Conservation (phyloP, 306 rosid species). For the Casuarina glauca region DNA sequence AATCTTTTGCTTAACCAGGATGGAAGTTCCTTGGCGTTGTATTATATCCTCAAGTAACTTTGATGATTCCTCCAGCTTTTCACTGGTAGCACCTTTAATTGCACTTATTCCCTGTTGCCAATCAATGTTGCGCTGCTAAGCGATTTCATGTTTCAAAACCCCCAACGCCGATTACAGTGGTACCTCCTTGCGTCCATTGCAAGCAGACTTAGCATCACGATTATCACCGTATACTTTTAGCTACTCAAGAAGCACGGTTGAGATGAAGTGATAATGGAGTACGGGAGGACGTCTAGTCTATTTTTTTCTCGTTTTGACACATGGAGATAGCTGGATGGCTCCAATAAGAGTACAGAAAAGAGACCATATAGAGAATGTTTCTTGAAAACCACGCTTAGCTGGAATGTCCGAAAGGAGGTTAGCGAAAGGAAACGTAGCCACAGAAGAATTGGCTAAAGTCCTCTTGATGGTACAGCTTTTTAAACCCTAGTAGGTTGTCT, state of each 20-base stretch:
- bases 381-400: constrained; percentile 47
- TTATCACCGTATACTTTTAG: background rate
- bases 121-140: no score
- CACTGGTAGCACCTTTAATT: no score
- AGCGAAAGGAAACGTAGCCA: constrained; percentile 45
- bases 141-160: no score
- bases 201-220: background rate
- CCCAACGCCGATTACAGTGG: no score
- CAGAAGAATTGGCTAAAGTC: constrained; percentile 25
- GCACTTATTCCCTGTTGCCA: no score
- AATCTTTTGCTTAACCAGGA: no score
- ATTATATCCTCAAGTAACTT: no score
- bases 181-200: no score
- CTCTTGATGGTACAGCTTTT: constrained; percentile 30
- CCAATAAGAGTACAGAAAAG: constrained; percentile 25
- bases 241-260: background rate
- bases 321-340: constrained; percentile 16
- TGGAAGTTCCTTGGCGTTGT: no score
- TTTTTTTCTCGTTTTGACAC: background rate
- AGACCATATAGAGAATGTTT: constrained; percentile 42
- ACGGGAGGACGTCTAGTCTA: background rate
- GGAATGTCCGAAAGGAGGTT: constrained; percentile 38
- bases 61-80: no score
- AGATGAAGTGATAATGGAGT: background rate
- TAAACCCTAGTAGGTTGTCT: constrained; percentile 49